These are phyloP conservation scores for Cyclotella kingstonii DNA, from an alignment of 108 stramenopile genomes.

Conservation along the genomic window DNA sequence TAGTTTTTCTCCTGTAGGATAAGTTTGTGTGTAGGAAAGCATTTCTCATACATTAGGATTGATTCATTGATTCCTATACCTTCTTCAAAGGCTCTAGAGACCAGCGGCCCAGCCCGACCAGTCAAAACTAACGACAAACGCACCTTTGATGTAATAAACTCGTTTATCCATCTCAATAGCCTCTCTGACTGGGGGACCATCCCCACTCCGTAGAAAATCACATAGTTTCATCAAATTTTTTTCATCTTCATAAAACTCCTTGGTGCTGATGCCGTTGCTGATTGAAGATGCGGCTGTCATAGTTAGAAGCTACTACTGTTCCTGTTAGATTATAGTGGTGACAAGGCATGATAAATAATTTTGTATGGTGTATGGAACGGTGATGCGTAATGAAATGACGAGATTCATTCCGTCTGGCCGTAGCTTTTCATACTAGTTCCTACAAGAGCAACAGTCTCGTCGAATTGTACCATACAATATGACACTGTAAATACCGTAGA, in stretches of 20 bases:
- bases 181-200: constrained; percentile 86
- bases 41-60: neutral
- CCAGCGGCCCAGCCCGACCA: too few relatives aligned
- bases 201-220: constrained; percentile 74
- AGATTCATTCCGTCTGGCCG: neutral
- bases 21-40: neutral
- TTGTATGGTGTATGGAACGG: too few relatives aligned
- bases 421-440: too few relatives aligned
- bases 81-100: too few relatives aligned
- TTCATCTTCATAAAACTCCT: constrained; percentile 75
- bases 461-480: too few relatives aligned
- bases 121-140: too few relatives aligned
- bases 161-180: constrained; percentile 94
- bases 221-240: constrained; percentile 83
- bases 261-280: constrained; percentile 21
- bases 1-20: constrained; percentile 83
- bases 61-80: too few relatives aligned
- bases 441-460: too few relatives aligned
- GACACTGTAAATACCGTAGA: too few relatives aligned
- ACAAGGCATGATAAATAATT: too few relatives aligned
- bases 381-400: neutral
- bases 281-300: constrained; percentile 21
- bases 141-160: constrained; percentile 97
- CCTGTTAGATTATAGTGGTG: too few relatives aligned
- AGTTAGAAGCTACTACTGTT: too few relatives aligned